These are phyloP conservation scores for Mortierella sp. DNA, from an alignment of 371 early-diverging fungal genomes.

Conservation along the genomic window DNA sequence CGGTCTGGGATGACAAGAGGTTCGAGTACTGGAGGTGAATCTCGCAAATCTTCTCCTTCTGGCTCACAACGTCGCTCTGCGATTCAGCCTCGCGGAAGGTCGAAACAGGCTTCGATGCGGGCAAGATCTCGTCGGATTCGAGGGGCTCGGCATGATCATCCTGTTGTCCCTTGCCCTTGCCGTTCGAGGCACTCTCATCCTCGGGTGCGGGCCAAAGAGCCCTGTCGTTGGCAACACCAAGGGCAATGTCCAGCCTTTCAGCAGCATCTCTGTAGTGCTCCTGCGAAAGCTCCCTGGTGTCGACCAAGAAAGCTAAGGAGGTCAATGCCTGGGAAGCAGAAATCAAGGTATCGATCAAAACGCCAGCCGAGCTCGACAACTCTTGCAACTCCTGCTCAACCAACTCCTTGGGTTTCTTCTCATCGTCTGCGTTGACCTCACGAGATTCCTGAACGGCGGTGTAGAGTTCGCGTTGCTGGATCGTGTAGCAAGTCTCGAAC, in stretches of 20 bases:
- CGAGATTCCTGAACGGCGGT: conserved; percentile 32
- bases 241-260: conserved; percentile 55
- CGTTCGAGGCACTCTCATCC: conserved; percentile 25
- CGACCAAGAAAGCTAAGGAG: conserved; percentile 54
- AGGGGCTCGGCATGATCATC: conserved; percentile 20
- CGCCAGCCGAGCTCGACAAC: conserved; percentile 51
- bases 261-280: conserved; percentile 54
- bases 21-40: conserved; percentile 71
- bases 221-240: conserved; percentile 47
- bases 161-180: conserved; percentile 52
- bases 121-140: conserved; percentile 35
- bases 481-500: conserved; percentile 64
- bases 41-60: conserved; percentile 56
- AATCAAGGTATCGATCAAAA: conserved; percentile 67
- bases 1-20: conserved; percentile 68
- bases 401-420: conserved; percentile 45
- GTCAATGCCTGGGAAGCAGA: conserved; percentile 60
- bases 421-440: conserved; percentile 5
- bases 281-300: conserved; percentile 49
- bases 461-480: conserved; percentile 59
- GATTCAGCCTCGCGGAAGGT: conserved; percentile 53
- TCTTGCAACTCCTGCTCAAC: conserved; percentile 50
- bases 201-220: conserved; percentile 34
- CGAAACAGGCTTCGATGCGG: conserved; percentile 42
- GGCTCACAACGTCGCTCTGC: conserved; percentile 27